Percentiles rank a stretch among this genome's conserved stretches.
These are phyloP conservation scores for Albatrellus sp. DNA, from an alignment of 1,284 basidiomycete genomes.

Conservation along the genomic window DNA sequence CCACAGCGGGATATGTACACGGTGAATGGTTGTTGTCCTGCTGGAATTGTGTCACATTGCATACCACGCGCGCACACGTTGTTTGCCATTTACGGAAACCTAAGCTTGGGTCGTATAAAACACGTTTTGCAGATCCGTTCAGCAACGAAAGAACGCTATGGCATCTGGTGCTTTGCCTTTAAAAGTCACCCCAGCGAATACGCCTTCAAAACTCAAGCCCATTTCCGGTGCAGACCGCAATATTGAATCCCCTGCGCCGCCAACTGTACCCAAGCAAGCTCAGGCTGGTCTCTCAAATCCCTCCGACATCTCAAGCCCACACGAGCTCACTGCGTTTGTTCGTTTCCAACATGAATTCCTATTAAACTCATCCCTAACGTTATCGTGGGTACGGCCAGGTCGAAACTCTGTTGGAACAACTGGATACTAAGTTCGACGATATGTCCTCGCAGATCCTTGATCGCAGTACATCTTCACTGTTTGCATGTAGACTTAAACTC, in stretches of 20 bases:
- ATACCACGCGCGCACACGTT: too few species aligned
- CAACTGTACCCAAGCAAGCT: background rate
- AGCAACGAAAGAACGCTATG: background rate
- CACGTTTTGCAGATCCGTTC: too few species aligned
- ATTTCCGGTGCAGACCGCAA: background rate
- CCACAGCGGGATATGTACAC: too few species aligned
- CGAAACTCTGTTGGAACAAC: slow-evolving; percentile 63
- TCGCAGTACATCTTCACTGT: slow-evolving; percentile 41
- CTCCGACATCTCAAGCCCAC: slow-evolving; percentile 27
- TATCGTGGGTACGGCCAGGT: slow-evolving; percentile 34
- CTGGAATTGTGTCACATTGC: too few species aligned
- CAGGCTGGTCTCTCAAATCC: background rate
- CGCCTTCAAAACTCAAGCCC: slow-evolving; percentile 12
- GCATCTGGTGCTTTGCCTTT: slow-evolving; percentile 38
- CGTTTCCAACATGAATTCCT: slow-evolving; percentile 16
- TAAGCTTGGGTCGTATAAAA: too few species aligned
- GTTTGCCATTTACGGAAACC: too few species aligned
- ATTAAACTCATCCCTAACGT: background rate
- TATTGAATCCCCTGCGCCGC: background rate
- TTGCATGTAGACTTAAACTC: background rate
- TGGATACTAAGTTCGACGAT: slow-evolving; percentile 71
- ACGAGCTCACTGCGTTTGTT: slow-evolving; percentile 76
- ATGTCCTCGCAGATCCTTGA: slow-evolving; percentile 76
- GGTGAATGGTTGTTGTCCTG: too few species aligned
- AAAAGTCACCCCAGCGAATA: slow-evolving; percentile 37